Base-by-base conservation (phyloP, 345 rosid species). In the Moricandia arvensis region DNA sequence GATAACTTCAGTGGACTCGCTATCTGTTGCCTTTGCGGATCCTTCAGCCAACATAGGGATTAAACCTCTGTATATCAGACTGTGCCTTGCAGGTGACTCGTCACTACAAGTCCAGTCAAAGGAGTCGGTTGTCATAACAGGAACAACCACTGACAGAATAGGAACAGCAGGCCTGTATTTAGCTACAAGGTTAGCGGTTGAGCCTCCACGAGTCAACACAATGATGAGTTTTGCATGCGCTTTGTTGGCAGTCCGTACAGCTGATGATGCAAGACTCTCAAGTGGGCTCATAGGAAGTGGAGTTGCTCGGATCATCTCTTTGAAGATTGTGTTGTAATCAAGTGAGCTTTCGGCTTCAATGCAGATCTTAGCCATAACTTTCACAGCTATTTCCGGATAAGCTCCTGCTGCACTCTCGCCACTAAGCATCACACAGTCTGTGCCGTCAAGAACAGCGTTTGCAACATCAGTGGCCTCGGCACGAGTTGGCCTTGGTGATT, bases 381-480 rank as follows among this genome's bases (percentile, higher is more conserved):
- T 92, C 63, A 92, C 97, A 21, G 97, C 97, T 74, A 92, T 72
- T 80, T 90, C 92, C 0, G 96, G 97, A 63, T 92, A 92, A 54
- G 97, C 96, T 31, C 94, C 93, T 79, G 96, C 96, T 75, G 97
- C 51, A 2, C 96, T 90, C 88, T 92, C 97, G 1, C 97, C 96
- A 12, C 93, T 89, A 45, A 89, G 97, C 97, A 91, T 91, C 30
- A 92, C 93, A 75, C 97, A 92, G 60, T 90, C 97, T 0, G 96
- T 92, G 58, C 97, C 96, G 37, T 91, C 97, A 11, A 89, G 96
- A 45, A 91, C 96, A 41, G 97, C 97, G 55, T 92, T 92, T 3
- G 96, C 96, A 71, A 92, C 97, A 80, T 92, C 97, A 2, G 96
- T 92, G 47, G 97, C 97, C 80, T 92, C 96, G 30, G 97, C 96